Percentiles rank a stretch among this genome's conserved stretches.
Evolutionary conservation across 164 flowering plant genomes (phyloP).

Genomic region (Chimonanthus praecox): DNA sequence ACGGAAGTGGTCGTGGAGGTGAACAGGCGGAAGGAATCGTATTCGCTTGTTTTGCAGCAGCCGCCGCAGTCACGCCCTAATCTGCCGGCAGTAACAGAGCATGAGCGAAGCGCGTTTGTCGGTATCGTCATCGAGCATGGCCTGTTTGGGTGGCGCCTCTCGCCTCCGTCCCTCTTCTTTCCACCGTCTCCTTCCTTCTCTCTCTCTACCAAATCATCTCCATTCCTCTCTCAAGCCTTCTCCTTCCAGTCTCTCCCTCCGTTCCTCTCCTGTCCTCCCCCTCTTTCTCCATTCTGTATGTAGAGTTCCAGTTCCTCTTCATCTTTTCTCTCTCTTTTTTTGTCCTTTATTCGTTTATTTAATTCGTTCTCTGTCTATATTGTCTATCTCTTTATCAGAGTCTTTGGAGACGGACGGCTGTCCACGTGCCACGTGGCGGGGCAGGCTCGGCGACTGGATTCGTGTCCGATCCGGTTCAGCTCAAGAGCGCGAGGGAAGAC

Average conservation of each 20-base stretch:
- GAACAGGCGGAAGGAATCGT: too few relatives aligned
- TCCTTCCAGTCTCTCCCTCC: not conserved
- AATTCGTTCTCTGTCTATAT: not conserved
- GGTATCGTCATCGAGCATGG: not conserved
- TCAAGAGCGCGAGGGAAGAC: conserved; percentile 79
- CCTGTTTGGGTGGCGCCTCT: not conserved
- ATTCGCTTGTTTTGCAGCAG: too few relatives aligned
- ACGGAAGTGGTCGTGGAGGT: too few relatives aligned
- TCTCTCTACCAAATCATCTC: not conserved
- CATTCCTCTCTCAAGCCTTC: not conserved
- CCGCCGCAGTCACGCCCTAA: too few relatives aligned
- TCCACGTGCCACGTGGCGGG: conserved; percentile 1
- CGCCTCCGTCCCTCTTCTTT: not conserved
- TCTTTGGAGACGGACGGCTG: not conserved
- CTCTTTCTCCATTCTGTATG: not conserved
- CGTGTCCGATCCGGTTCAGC: conserved; percentile 70
- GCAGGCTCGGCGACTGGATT: conserved; percentile 37
- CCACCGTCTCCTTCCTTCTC: not conserved
- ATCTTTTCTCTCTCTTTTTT: not conserved
- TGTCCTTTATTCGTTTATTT: not conserved
- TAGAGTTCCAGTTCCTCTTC: not conserved
- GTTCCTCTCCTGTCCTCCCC: not conserved
- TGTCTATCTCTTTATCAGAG: not conserved
- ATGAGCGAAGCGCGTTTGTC: conserved; percentile 1
- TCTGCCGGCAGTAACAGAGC: not conserved